Evolutionary conservation across 2,329 filamentous ascomycete genomes (phyloP), one percentile per base, ranked within the genome.

Genomic region (Chlorencoelia australis): DNA sequence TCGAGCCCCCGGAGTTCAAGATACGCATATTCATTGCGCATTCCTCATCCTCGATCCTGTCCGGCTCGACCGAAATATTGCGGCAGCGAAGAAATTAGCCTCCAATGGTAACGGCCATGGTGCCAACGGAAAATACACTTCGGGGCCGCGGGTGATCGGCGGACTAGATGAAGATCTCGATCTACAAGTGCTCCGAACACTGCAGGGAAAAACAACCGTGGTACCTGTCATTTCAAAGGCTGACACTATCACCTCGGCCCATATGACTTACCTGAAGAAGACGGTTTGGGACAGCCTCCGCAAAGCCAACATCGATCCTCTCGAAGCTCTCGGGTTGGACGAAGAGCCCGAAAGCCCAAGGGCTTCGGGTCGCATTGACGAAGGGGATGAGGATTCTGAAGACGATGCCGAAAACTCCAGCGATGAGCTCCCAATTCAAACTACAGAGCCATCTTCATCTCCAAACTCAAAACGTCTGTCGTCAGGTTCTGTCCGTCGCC

Each of bases 221-320:
- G 85, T 98, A 30, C 91, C 91, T 0, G 79, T 98, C 40, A 89
- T 98, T 54, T 83, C 87, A 56, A 98, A 98, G 63, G 89, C 91
- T 25, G 91, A 98, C 58, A 95, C 88, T 10, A 82, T 96, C 51
- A 96, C 91, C n/a, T 79, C 82, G 0, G 82, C 83, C 35, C 91
- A 98, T 62, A 96, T 96, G 91, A 69, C 75, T 30, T 79, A 85
- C 51, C 72, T 98, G 47, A 95, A 95, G 68, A 86, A 81, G 62
- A 79, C 81, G 9, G 88, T 98, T 21, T 93, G 84, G 77, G 76
- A 85, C 36, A 88, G 82, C 50, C 69, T 98, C 44, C 89, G 91
- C 63, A 78, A 77, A 53, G 79, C 86, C 10, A 83, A 82, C 47
- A 69, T 98, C 37, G 88, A 98, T 53, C 89, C 89, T 2, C 67